Conservation (phyloP, 257 asterid species). For the Solanum rostratum region DNA sequence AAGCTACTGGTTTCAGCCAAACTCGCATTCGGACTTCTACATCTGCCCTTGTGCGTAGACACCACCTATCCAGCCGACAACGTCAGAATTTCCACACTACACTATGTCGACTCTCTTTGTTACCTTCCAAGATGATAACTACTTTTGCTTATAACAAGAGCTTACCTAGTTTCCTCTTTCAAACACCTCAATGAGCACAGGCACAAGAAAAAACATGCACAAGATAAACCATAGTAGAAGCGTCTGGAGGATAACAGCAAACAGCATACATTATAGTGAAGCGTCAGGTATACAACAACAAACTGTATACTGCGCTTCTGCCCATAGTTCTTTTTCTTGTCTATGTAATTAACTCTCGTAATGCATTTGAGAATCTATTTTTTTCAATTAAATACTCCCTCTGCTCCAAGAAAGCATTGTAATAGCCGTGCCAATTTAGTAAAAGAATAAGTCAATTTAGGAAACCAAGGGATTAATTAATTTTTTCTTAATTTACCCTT, state of each 20-base stretch:
- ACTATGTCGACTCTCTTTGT: neutral
- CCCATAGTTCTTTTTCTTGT: neutral
- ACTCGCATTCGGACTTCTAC: too few relatives aligned
- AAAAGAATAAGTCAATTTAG: neutral
- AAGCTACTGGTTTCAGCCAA: too few relatives aligned
- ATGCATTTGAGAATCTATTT: neutral
- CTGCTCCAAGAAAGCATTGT: neutral
- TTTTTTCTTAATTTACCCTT: neutral
- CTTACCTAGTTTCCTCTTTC: neutral
- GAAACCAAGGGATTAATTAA: neutral
- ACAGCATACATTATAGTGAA: neutral
- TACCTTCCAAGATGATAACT: neutral
- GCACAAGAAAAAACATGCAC: too few relatives aligned
- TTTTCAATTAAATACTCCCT: neutral
- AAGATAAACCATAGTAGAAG: neutral
- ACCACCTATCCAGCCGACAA: neutral
- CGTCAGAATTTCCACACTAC: neutral
- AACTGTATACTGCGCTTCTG: neutral
- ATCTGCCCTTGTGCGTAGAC: neutral
- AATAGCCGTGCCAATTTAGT: neutral
- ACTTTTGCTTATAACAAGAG: neutral
- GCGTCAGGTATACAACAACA: neutral
- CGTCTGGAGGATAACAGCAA: too few relatives aligned
- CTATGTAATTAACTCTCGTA: neutral
- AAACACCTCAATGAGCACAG: neutral